Conservation (phyloP, 106 monocot genomes). For the Apostasia ramifera region DNA sequence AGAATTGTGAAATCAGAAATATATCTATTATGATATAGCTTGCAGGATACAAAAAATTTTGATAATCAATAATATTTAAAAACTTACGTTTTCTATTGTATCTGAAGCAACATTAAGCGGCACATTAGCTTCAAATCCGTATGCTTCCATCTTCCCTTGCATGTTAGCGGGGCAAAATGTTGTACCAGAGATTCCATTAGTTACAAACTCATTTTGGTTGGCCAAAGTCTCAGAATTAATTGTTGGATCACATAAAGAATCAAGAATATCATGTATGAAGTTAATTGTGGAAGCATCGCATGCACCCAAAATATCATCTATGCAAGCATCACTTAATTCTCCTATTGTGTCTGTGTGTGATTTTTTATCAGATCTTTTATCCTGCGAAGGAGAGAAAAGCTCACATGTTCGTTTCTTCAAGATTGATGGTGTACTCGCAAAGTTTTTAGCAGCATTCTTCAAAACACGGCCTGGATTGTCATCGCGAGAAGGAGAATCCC, state of each 20-base stretch:
- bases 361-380: constrained; percentile 47
- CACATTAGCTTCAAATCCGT: neutral
- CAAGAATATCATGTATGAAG: constrained; percentile 8
- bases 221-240: neutral
- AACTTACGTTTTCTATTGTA: too few relatives aligned
- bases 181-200: neutral
- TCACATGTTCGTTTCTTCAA: constrained; percentile 85
- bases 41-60: neutral
- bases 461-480: constrained; percentile 52
- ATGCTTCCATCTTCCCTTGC: neutral
- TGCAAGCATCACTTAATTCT: neutral
- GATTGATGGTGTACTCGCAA: constrained; percentile 68
- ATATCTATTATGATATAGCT: too few relatives aligned
- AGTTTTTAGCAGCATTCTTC: constrained; percentile 76
- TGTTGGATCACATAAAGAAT: neutral
- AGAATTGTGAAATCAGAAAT: too few relatives aligned
- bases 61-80: too few relatives aligned
- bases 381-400: constrained; percentile 66
- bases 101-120: neutral
- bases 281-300: neutral
- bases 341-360: constrained; percentile 15
- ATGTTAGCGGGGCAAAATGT: neutral
- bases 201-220: neutral
- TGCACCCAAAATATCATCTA: neutral
- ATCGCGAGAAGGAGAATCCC: constrained; percentile 67